A percentile compares a stretch with the other conserved stretches of the same genome.
phyloP scores from a whole-genome alignment of 1,139 yeast species.

The Pichia sp. region DNA sequence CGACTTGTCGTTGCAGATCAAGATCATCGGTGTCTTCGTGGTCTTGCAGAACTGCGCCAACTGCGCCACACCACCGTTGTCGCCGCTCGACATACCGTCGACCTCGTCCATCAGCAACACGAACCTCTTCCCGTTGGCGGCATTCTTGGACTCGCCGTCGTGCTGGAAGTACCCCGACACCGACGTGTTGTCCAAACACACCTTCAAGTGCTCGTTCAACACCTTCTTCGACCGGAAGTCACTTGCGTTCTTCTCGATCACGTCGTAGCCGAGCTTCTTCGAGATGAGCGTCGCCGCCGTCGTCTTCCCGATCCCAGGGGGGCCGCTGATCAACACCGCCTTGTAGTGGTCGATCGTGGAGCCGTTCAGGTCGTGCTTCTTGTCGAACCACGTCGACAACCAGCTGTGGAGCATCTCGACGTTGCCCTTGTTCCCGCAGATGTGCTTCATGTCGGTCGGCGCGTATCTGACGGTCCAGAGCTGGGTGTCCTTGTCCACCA shows the following conservation, averaged over 20 bases:
- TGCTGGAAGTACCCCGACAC: slow-evolving; percentile 70
- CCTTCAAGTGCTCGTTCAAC: slow-evolving; percentile 62
- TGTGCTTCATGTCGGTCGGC: slow-evolving; percentile 66
- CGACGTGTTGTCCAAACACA: slow-evolving; percentile 75
- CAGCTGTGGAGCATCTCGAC: slow-evolving; percentile 64
- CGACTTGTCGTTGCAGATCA: slow-evolving; percentile 89
- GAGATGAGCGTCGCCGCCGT: slow-evolving; percentile 77
- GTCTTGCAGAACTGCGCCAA: slow-evolving; percentile 81
- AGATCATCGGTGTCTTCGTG: slow-evolving; percentile 83
- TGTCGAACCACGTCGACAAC: slow-evolving; percentile 73
- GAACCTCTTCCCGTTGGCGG: slow-evolving; percentile 40
- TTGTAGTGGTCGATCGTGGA: slow-evolving; percentile 44
- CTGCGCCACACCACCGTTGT: slow-evolving; percentile 97
- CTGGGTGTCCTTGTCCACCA: slow-evolving; percentile 44
- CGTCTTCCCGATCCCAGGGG: slow-evolving; percentile 83
- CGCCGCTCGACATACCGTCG: slow-evolving; percentile 99
- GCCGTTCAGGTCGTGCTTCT: slow-evolving; percentile 47
- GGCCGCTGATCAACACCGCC: slow-evolving; percentile 82
- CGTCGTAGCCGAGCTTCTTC: slow-evolving; percentile 61
- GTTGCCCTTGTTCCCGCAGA: slow-evolving; percentile 87
- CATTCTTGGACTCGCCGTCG: slow-evolving; percentile 27
- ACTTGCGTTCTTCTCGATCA: slow-evolving; percentile 75
- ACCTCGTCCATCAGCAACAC: slow-evolving; percentile 97
- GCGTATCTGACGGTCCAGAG: slow-evolving; percentile 95
- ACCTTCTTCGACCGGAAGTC: slow-evolving; percentile 85